phyloP scores from a whole-genome alignment of 148 eudicot genomes.

The Camellia japonica region DNA sequence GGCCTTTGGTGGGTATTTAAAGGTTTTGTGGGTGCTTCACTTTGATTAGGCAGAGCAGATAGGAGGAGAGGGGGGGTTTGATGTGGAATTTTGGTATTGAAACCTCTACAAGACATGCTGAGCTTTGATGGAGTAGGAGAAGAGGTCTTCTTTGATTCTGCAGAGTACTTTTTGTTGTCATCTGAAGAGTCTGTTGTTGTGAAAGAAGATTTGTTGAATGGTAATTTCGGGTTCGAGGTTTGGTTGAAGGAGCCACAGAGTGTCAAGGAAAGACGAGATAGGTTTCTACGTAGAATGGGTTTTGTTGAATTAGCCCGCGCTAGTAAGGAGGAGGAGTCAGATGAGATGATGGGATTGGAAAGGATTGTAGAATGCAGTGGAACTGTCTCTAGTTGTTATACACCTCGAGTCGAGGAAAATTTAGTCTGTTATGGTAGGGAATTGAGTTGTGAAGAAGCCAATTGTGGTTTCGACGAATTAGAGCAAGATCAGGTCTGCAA shows the following conservation, averaged over 20 bases:
- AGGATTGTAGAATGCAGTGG: conserved; percentile 30
- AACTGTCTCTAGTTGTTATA: conserved; percentile 34
- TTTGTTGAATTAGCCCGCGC: conserved; percentile 28
- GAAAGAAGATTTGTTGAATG: conserved; percentile 14
- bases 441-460: conserved; percentile 33
- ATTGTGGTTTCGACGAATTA: conserved; percentile 35
- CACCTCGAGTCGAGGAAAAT: conserved; percentile 17
- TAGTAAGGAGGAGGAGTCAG: not conserved
- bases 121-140: conserved; percentile 34
- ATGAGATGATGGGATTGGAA: conserved; percentile 19
- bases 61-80: conserved; percentile 24
- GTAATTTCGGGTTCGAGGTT: conserved; percentile 32
- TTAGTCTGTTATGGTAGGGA: conserved; percentile 24
- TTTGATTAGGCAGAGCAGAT: conserved; percentile 3
- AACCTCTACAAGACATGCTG: conserved; percentile 31
- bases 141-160: conserved; percentile 61
- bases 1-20: conserved; percentile 24
- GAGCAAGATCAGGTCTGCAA: conserved; percentile 21
- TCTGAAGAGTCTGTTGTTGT: conserved; percentile 33
- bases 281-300: conserved; percentile 53
- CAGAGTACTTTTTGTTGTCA: conserved; percentile 27
- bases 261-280: conserved; percentile 54
- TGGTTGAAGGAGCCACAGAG: conserved; percentile 62
- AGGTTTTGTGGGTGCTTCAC: not conserved
- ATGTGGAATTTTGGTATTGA: conserved; percentile 29